Evolutionary conservation across 2,329 filamentous ascomycete genomes (phyloP).

Genomic region (Fusarium tricinctum): DNA sequence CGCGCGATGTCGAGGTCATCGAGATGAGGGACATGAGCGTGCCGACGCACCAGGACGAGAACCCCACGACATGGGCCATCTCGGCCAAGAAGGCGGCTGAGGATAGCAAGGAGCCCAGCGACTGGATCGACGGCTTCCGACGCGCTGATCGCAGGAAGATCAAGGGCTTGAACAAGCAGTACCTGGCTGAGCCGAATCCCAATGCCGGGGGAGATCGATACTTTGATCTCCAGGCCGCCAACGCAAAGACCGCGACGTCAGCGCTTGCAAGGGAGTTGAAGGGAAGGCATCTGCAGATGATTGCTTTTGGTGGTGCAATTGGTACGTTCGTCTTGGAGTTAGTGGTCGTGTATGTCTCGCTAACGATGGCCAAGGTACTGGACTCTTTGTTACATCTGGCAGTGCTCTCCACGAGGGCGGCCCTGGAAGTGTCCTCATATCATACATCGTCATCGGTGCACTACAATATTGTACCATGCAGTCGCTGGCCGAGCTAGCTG

Average conservation of each 20-base stretch:
- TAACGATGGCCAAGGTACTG: slow-evolving; percentile 70
- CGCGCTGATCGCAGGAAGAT: slow-evolving; percentile 39
- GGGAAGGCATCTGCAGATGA: slow-evolving; percentile 93
- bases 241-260: slow-evolving; percentile 81
- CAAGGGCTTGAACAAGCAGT: slow-evolving; percentile 44
- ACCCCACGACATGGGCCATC: slow-evolving; percentile 28
- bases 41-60: slow-evolving; percentile 17
- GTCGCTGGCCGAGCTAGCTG: slow-evolving; percentile 90
- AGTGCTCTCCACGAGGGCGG: slow-evolving; percentile 78
- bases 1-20: slow-evolving; percentile 38
- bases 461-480: slow-evolving; percentile 96
- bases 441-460: slow-evolving; percentile 80
- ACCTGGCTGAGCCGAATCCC: slow-evolving; percentile 36
- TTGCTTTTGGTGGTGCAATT: slow-evolving; percentile 94
- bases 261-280: slow-evolving; percentile 83
- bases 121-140: slow-evolving; percentile 46
- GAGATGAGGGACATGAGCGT: slow-evolving; percentile 34
- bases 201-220: slow-evolving; percentile 57
- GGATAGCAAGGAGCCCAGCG: slow-evolving; percentile 19
- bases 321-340: slow-evolving; percentile 61
- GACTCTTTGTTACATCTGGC: slow-evolving; percentile 88
- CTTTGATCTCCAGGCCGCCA: slow-evolving; percentile 69
- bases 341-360: neutral
- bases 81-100: slow-evolving; percentile 25
- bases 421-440: slow-evolving; percentile 81